Evolutionary conservation across 1,139 yeast genomes (phyloP).

Genomic region (Blastobotrys elegans): DNA sequence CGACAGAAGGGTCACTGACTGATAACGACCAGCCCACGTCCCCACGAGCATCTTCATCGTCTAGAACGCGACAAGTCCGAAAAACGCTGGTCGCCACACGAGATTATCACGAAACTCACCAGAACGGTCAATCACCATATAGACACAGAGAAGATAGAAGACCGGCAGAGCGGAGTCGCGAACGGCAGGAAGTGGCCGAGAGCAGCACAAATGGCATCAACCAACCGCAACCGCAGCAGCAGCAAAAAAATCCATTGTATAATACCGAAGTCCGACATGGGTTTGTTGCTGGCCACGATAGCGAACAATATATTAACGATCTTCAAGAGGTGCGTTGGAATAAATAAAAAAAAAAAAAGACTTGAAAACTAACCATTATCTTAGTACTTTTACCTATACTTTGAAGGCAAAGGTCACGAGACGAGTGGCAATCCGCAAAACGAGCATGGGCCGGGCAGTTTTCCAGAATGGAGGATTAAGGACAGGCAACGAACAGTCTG

Average conservation of each 20-base stretch:
- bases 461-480: constrained; percentile 87
- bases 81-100: constrained; percentile 1
- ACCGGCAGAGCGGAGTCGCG: background rate
- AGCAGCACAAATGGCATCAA: background rate
- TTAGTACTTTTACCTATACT: constrained; percentile 65
- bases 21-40: background rate
- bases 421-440: constrained; percentile 80
- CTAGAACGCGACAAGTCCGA: background rate
- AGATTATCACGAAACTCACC: background rate
- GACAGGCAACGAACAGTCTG: constrained; percentile 93
- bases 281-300: constrained; percentile 60
- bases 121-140: no score
- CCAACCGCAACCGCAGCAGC: background rate
- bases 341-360: no score
- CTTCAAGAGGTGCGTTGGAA: background rate
- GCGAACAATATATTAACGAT: constrained; percentile 55
- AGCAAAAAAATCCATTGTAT: constrained; percentile 14
- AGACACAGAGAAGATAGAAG: no score
- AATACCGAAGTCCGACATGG: constrained; percentile 55
- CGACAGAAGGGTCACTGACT: background rate
- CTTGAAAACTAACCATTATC: constrained; percentile 6
- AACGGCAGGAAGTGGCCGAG: background rate
- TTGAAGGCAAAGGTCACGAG: constrained; percentile 84
- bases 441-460: constrained; percentile 43
- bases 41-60: background rate